Evolutionary conservation across 768 basidiomycete genomes (phyloP).

Genomic region (Trametes cubensis): DNA sequence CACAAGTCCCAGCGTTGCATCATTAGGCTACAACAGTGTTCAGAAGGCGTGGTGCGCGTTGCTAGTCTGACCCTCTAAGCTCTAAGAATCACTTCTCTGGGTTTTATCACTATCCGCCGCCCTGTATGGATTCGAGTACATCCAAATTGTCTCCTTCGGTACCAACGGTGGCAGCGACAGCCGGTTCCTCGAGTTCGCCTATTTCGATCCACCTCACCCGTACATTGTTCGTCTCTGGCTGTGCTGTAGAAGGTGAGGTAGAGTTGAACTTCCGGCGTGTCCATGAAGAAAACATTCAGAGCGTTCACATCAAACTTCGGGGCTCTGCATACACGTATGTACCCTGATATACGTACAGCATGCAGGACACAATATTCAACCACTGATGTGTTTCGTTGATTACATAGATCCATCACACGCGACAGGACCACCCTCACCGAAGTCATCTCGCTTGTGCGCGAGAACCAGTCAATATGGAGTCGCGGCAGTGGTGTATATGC

Average conservation of each 20-base stretch:
- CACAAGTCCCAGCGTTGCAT: too few species aligned
- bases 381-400: too few species aligned
- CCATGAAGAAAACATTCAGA: conserved; percentile 17
- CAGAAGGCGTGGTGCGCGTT: too few species aligned
- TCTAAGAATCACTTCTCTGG: too few species aligned
- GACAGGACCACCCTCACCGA: background rate
- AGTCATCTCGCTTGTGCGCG: background rate
- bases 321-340: conserved; percentile 23
- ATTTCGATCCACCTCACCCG: background rate
- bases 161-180: too few species aligned
- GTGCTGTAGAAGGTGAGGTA: conserved; percentile 17
- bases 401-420: conserved; percentile 5
- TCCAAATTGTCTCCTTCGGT: too few species aligned
- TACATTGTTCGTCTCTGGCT: conserved; percentile 15
- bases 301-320: conserved; percentile 25
- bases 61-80: too few species aligned
- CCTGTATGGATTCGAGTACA: too few species aligned
- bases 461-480: conserved; percentile 11
- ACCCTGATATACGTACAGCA: background rate
- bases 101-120: too few species aligned
- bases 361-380: background rate
- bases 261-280: conserved; percentile 19
- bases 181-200: background rate
- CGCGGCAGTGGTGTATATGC: conserved; percentile 14
- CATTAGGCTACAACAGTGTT: too few species aligned